A percentile compares a stretch with the other conserved stretches of the same genome.
These are phyloP conservation scores for Claviceps quebecensis DNA, from an alignment of 2,329 filamentous ascomycete genomes.

Conservation along the genomic window DNA sequence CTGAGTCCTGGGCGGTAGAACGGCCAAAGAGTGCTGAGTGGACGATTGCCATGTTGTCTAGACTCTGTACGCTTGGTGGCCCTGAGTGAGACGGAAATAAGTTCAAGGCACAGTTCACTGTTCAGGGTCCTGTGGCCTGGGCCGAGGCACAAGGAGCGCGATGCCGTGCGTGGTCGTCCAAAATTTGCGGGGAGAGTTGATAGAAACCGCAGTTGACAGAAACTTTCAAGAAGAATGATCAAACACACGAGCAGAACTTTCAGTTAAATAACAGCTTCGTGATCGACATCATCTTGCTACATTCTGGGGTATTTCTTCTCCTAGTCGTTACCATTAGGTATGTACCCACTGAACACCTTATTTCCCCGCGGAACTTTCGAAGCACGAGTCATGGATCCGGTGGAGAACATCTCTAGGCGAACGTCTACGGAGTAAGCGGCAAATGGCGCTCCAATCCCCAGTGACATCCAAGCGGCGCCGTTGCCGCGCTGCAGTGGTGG, in stretches of 20 bases:
- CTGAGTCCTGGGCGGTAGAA: conserved; percentile 6
- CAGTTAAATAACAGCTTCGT: neutral
- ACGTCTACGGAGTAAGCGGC: conserved; percentile 2
- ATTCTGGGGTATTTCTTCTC: neutral
- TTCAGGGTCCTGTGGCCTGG: neutral
- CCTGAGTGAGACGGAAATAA: neutral
- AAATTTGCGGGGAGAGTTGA: neutral
- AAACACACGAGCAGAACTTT: neutral
- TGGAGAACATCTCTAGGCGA: neutral
- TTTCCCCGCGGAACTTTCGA: neutral
- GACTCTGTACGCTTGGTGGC: neutral
- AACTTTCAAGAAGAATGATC: neutral
- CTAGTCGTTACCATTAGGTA: conserved; percentile 1
- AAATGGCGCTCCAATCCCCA: neutral
- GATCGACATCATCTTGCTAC: neutral
- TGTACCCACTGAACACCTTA: neutral
- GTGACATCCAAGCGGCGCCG: neutral
- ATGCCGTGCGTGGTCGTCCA: neutral
- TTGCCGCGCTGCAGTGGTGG: neutral
- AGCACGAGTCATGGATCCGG: neutral
- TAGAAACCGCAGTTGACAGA: neutral
- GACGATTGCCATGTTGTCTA: conserved; percentile 11
- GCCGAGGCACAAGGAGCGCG: neutral
- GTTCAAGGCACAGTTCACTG: neutral
- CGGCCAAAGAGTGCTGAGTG: conserved; percentile 12